Base-by-base conservation (phyloP, 306 rosid species). In the Psophocarpus tetragonolobus region DNA sequence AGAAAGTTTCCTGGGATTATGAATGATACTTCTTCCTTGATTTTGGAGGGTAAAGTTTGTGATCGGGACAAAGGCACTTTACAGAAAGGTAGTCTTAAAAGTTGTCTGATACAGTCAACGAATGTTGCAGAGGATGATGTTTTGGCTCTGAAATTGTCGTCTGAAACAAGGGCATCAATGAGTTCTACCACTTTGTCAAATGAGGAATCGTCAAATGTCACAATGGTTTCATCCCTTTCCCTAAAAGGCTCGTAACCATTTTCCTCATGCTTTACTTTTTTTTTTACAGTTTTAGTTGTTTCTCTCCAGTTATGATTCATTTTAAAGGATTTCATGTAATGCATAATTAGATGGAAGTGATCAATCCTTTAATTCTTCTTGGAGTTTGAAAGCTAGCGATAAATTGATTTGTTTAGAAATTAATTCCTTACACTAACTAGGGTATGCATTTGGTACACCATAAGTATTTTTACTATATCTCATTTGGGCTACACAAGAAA, bases 191-290 rank as follows among this genome's bases (percentile, higher is more conserved):
- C 82, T 36, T 41, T 80, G 67, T 85, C 91, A 51, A 87, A 82
- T 15, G 93, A 91, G 76, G 97, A 91, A 76, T 79, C 92, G 30
- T 90, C 90, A 45, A 88, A 73, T 65, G 53, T 73, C 68, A 68
- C 87, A 2, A 83, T 85, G 68, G 85, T 85, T 79, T 87, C 94
- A 33, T 72, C 91, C 44, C 98, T 94, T 75, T 91, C 99, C 68
- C 75, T 91, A 57, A 90, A 90, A 84, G 99, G 99, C 84, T 24
- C 45, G 85, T 80, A 41, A 51, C 54, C 48, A 29, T 14, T 27
- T 45, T 68, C 74, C 71, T 63, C 44, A 8, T 38, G 58, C 65
- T 62, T 50, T 61, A 50, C 41, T 66, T 54, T 75, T 1, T 33
- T 57, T 13, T 12, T 21, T 41, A 8, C 71, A 74, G 61, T 56